Base-by-base conservation (phyloP, 2,329 filamentous ascomycete species). In the Neophaeococcomyces aloes region DNA sequence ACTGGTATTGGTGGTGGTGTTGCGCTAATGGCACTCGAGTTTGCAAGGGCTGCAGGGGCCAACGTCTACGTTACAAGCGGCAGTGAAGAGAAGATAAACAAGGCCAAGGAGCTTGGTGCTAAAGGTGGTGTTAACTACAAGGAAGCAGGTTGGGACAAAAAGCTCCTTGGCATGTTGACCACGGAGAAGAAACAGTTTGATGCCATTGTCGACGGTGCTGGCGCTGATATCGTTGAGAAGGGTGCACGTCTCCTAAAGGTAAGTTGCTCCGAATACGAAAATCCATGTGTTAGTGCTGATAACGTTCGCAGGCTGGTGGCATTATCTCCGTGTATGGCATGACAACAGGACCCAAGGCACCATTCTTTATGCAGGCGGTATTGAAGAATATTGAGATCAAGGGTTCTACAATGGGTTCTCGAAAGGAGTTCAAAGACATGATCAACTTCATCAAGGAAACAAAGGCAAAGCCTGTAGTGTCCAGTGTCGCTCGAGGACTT, bases 1-100 rank as follows among this genome's bases (percentile, higher is more conserved):
- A 95, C 89, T 3, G 89, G 89, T 0, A 93, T 96, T 61, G 89
- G 89, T 0, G 89, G 89, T 29, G 89, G 89, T 33, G 89, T 95
- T 1, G 89, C 89, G 27, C 67, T 95, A 44, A 81, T 85, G 68
- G 82, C 76, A 4, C 67, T 95, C 54, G 73, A 86, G 61, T 94
- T 94, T 64, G 87, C 78, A 8, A 78, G 81, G 10, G 86, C 77
- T 7, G 66, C 78, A 52, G 84, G 86, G 29, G 77, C 81, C 55
- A 78, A 80, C 60, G 82, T 89, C n/a, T 94, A 73, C 58, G 86
- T 94, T 44, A 89, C 81, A 1, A 86, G 80, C 44, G 79, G 84
- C 7, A 80, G 78, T 50, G 64, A 76, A 51, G 78, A 74, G 55
- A 94, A 94, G 72, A 76, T 96, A 47, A 71, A 75, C 37, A 79